These are phyloP conservation scores for Scedosporium aurantiacum DNA, from an alignment of 2,329 filamentous ascomycete species.

Conservation along the genomic window DNA sequence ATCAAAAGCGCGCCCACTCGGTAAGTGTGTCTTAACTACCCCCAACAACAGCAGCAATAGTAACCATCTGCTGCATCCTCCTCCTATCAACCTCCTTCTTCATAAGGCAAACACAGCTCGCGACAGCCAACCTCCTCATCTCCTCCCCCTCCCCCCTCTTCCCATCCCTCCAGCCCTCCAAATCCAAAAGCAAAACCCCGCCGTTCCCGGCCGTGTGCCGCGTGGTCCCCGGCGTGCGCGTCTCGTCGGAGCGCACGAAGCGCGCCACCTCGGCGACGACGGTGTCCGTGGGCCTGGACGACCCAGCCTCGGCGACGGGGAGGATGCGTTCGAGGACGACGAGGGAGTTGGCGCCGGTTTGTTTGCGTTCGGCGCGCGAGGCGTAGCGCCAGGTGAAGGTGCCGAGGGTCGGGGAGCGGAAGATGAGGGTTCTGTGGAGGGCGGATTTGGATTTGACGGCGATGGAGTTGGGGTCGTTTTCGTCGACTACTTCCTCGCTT, in stretches of 20 bases:
- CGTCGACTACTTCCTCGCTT: slow-evolving; percentile 16
- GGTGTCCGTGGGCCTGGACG: slow-evolving; percentile 15
- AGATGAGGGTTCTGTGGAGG: slow-evolving; percentile 26
- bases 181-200: slow-evolving; percentile 33
- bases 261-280: slow-evolving; percentile 22
- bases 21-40: slow-evolving; percentile 1
- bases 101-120: slow-evolving; percentile 49
- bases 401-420: slow-evolving; percentile 34
- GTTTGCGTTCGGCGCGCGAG: slow-evolving; percentile 32
- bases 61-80: slow-evolving; percentile 37
- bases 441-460: slow-evolving; percentile 19
- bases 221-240: slow-evolving; percentile 27
- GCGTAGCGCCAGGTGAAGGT: slow-evolving; percentile 47
- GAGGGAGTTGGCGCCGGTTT: slow-evolving; percentile 26
- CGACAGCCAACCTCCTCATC: slow-evolving; percentile 33
- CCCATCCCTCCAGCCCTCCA: slow-evolving; percentile 21
- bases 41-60: slow-evolving; percentile 23
- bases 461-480: slow-evolving; percentile 23
- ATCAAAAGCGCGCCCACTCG: not conserved
- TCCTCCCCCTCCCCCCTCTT: slow-evolving; percentile 22
- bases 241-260: slow-evolving; percentile 28
- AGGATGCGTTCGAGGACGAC: slow-evolving; percentile 41
- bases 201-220: slow-evolving; percentile 36
- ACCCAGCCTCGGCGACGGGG: slow-evolving; percentile 11
- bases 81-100: slow-evolving; percentile 55